Percentiles rank a stretch among this genome's conserved stretches.
phyloP scores from a whole-genome alignment of 73 alveolate species.

The Paramecium tetraurelia region DNA sequence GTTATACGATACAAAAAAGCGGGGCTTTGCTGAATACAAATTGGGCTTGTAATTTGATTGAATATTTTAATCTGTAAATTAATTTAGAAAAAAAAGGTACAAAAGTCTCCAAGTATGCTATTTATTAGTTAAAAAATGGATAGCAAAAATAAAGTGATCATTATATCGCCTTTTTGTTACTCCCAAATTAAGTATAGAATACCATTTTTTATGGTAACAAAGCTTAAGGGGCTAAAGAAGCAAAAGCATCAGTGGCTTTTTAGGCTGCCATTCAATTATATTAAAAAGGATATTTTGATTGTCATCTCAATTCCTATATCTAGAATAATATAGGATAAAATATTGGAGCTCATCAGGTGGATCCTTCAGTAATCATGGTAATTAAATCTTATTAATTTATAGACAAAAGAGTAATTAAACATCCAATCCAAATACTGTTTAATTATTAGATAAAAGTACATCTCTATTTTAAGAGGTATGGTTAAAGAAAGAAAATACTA shows the following conservation, averaged over 20 bases:
- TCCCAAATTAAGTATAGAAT: not conserved
- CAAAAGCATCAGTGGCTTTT: conserved; percentile 4
- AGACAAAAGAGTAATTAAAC: not conserved
- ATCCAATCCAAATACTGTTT: not conserved
- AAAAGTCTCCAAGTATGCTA: not conserved
- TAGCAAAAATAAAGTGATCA: not conserved
- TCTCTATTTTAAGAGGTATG: not conserved
- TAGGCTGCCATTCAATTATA: not conserved
- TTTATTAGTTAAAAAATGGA: not conserved
- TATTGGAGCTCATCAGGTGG: not conserved
- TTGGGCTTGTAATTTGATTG: not conserved
- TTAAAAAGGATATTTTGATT: not conserved
- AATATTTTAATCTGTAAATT: not conserved
- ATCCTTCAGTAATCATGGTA: not conserved
- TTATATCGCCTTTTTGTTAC: not conserved
- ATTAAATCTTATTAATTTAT: not conserved
- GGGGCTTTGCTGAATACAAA: not conserved
- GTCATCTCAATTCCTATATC: not conserved
- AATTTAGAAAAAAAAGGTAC: not conserved
- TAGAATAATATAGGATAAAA: not conserved
- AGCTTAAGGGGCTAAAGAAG: not conserved
- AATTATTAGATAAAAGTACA: not conserved
- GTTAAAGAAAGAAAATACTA: not conserved
- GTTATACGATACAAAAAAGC: not conserved
- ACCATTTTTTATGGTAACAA: not conserved